These are phyloP conservation scores for Pleurotus djamor DNA, from an alignment of 768 basidiomycete species.

Conservation along the genomic window DNA sequence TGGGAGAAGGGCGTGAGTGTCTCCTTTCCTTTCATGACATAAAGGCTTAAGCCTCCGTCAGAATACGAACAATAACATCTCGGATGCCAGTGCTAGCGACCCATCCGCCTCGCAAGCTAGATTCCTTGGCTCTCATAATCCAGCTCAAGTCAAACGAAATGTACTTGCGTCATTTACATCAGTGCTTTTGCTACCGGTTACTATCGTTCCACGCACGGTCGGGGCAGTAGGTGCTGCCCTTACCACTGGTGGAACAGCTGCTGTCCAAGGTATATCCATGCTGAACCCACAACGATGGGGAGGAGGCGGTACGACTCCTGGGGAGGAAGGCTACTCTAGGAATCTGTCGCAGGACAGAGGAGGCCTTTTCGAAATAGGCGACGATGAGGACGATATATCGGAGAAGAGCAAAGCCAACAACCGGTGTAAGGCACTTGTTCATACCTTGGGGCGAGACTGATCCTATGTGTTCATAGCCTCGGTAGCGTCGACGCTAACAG, in stretches of 20 bases:
- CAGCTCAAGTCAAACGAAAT: constrained; percentile 88
- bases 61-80: background rate
- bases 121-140: constrained; percentile 84
- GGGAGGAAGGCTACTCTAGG: constrained; percentile 26
- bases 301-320: constrained; percentile 27
- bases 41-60: background rate
- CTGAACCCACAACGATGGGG: constrained; percentile 88
- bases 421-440: background rate
- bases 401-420: constrained; percentile 10
- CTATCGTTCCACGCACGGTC: constrained; percentile 87
- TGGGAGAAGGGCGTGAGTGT: constrained; percentile 76
- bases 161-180: constrained; percentile 92
- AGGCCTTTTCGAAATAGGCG: constrained; percentile 51
- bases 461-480: background rate
- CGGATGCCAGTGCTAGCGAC: constrained; percentile 6
- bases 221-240: constrained; percentile 67
- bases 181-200: constrained; percentile 88
- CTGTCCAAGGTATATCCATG: constrained; percentile 85
- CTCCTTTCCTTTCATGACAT: background rate
- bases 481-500: background rate
- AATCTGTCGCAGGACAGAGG: constrained; percentile 35
- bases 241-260: constrained; percentile 70
- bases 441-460: background rate
- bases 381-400: constrained; percentile 28
- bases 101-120: constrained; percentile 35